Evolutionary conservation across 169 alveolate species (phyloP), one percentile per base, ranked within the genome.

Genomic region (Theileria orientalis): DNA sequence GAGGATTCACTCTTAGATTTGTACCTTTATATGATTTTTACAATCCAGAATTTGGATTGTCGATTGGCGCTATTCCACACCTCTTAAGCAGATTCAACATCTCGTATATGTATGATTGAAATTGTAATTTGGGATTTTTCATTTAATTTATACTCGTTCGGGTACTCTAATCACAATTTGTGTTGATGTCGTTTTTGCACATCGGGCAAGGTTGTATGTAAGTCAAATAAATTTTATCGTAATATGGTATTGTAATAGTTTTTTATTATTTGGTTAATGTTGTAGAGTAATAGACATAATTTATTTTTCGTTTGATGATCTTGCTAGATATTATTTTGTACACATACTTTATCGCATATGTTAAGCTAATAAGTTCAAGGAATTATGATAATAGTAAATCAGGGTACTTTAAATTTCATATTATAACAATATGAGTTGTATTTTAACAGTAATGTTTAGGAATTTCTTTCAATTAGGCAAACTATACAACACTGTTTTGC

Each of bases 21-120:
- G 52, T 79, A 16, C 83, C 87, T 5, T 57, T 79, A 3, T 61
- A 79, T 37, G 87, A 79, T 9, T 79, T 79, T 57, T 79, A 79
- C 32, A 30, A 49, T 35, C 47, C 71, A 27, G 78, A 79, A 29
- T 74, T 66, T 52, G 83, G 87, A 14, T 37, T 79, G 64, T 49
- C 83, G 54, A 33, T 79, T 11, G 54, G 69, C 1, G 74, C 83
- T 14, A 35, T 79, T 51, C 87, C 87, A 16, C 87, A 79, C 60
- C 87, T 79, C 6, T 57, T 79, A 27, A 62, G 82, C 66, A 67
- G 83, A 46, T 63, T 61, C 73, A 57, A 79, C 82, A n/a, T 79
- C 7, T 70, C 78, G 0, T 71, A 68, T 70, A 70, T 79, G 56
- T 42, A 68, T 35, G 30, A 72, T 27, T n/a, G 72, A 66, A 79